Evolutionary conservation across 73 alveolate species (phyloP), one percentile per base, ranked within the genome.

Genomic region (Effrenium voratum): DNA sequence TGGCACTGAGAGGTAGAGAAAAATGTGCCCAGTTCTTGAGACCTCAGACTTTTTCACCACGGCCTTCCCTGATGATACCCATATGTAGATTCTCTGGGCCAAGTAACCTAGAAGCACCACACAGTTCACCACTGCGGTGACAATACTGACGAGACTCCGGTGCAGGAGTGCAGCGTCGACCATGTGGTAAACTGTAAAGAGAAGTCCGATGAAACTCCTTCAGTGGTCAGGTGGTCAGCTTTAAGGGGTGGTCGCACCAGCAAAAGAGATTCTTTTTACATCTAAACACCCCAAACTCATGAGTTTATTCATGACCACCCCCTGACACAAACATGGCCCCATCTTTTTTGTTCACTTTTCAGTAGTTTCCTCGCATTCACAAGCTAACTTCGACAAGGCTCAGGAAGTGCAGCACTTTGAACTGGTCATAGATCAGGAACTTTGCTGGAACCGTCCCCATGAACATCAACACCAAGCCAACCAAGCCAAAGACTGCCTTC

Each of bases 361-460:
- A n/a, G n/a, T n/a, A n/a, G n/a, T n/a, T n/a, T n/a, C n/a, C n/a
- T n/a, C n/a, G n/a, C n/a, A n/a, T n/a, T n/a, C n/a, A n/a, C n/a
- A n/a, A n/a, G n/a, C n/a, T n/a, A n/a, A 57, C 72, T 73, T 15
- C 22, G 83, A 46, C 28, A n/a, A 73, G 83, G 13, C 34, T 36
- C 83, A 73, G 49, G 83, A 73, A 73, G 83, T 73, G 83, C 49
- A 73, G 49, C 49, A 73, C 50, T 73, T 73, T 73, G 83, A 73
- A 73, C 52, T n/a, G 28, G 83, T 73, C 83, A 73, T 73, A 73
- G 83, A n/a, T 73, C 49, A 73, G 22, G 49, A n/a, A 73, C 16
- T 73, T 73, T 46, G 83, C 83, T 73, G 83, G 83, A 73, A 73
- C 10, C 44, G 49, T 13, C 24, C 83, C 83, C 49, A 73, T 30